Percentiles rank a stretch among this genome's conserved stretches.
These are phyloP conservation scores for Dorcoceras hygrometricum DNA, from an alignment of 257 asterid genomes.

Conservation along the genomic window DNA sequence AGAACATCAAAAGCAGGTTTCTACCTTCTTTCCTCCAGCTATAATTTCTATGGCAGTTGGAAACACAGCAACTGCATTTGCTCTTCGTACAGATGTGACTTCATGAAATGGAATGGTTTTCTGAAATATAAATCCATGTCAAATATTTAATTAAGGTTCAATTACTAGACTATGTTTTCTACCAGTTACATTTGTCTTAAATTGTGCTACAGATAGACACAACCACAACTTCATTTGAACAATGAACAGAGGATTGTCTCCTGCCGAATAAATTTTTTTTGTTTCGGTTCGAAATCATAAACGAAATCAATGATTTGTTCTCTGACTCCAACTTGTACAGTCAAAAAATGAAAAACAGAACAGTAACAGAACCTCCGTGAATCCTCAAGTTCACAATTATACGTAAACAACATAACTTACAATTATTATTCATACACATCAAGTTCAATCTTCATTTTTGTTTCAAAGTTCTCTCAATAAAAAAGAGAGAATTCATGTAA, in stretches of 20 bases:
- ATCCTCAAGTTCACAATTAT: background rate
- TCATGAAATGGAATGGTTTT: slow-evolving; percentile 75
- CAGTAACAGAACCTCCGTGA: background rate
- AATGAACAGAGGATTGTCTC: background rate
- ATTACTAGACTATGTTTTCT: background rate
- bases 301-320: background rate
- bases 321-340: background rate
- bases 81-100: slow-evolving; percentile 78
- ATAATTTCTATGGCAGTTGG: slow-evolving; percentile 92
- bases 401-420: background rate
- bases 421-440: background rate
- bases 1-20: slow-evolving; percentile 16
- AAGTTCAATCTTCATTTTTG: background rate
- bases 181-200: background rate
- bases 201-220: background rate
- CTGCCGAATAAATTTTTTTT: background rate
- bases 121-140: slow-evolving; percentile 34
- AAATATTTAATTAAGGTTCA: slow-evolving; percentile 23
- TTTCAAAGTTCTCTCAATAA: background rate
- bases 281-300: background rate
- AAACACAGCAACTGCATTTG: slow-evolving; percentile 86
- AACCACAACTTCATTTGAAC: background rate
- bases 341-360: background rate
- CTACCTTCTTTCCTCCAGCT: slow-evolving; percentile 88
- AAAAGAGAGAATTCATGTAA: too few relatives aligned